Base-by-base conservation (phyloP, 371 early-diverging fungal genomes). In the Entomophthora muscae region DNA sequence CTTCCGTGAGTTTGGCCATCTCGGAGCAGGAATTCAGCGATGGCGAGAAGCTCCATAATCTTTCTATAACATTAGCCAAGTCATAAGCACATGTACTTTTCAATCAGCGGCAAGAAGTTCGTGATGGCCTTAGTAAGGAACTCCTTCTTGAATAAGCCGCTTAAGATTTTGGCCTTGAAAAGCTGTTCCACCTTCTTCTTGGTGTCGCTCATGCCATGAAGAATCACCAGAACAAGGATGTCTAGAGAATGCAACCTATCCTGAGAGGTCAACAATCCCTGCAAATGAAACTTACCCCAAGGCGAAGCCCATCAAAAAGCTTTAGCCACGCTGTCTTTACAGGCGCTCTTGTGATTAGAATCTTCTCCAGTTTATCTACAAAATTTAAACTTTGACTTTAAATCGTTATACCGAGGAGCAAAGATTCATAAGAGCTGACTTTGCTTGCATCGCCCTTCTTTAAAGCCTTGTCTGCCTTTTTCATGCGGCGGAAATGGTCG, bases 161-260 rank as follows among this genome's bases (percentile, higher is more conserved):
- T 65, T n/a, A 73, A 69, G 22, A 85, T 73, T 57, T 85, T 85
- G 59, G 74, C 76, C 24, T 76, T 72, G 31, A 88, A 68, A 7
- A 82, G 61, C 0, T 61, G 33, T 52, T 86, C 85, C 0, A 81
- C 80, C 30, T 84, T 85, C 63, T 81, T 83, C 59, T 84, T 81
- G 61, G 75, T 75, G 5, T 81, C 76, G 12, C 80, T 70, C 64
- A 83, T 77, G 1, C 82, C 82, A 66, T 86, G 79, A 26, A 88
- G 58, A 27, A 85, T 78, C 52, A 86, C 70, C 2, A 86, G 68
- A 0, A 86, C 82, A 58, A 84, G 69, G 1, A 88, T 65, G 55
- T 88, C 89, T 53, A 86, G 75, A 0, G 80, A 33, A 51, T 61
- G 31, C 10, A 61, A 12, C 71, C 28, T 73, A 78, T 57, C 78